Evolutionary conservation across 2,329 filamentous ascomycete species (phyloP), one percentile per base, ranked within the genome.

Genomic region (Mycosphaerella arachidis): DNA sequence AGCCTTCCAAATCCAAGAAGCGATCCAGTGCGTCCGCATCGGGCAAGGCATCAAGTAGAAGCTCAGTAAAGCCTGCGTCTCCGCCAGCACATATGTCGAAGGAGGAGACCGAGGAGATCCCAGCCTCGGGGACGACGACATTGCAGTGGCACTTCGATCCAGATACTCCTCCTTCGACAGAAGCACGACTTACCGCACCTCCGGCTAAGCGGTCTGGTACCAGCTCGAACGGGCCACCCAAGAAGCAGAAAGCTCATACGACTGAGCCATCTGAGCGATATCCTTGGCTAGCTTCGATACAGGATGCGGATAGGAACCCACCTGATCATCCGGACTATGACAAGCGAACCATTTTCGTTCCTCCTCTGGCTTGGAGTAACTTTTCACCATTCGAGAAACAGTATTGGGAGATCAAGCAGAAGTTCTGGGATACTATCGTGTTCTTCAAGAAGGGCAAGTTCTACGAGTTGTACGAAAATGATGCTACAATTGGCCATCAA

Each of bases 371-470:
- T 0, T 96, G 88, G 86, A 77, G 78, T 31, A 87, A 89, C 29
- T 97, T 99, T 72, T 95, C 92, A 0, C 85, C 93, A 0, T 99
- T 99, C 66, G 94, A 99, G 76, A 95, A 92, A 74, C 94, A 99
- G 73, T 99, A 99, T 74, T 99, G 94, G 94, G 91, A 96, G 70
- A 97, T 99, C 75, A 99, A 99, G 78, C 90, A 92, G 74, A 97
- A 97, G 68, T 90, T 95, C 66, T 97, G 91, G 90, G 92, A 97
- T 66, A 97, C 92, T 0, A 88, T 99, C 50, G 93, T 99, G 16
- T 99, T 99, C 77, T 99, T 99, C 86, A 99, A 97, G 77, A 99
- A 99, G 80, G 94, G 94, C 70, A 99, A 99, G 70, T 99, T 99
- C 76, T 99, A 97, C 72, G 94, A 99, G 73, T 82, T 99, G 0